Evolutionary conservation across 75 land plant genomes (phyloP).

Genomic region (Azolla pinnata): DNA sequence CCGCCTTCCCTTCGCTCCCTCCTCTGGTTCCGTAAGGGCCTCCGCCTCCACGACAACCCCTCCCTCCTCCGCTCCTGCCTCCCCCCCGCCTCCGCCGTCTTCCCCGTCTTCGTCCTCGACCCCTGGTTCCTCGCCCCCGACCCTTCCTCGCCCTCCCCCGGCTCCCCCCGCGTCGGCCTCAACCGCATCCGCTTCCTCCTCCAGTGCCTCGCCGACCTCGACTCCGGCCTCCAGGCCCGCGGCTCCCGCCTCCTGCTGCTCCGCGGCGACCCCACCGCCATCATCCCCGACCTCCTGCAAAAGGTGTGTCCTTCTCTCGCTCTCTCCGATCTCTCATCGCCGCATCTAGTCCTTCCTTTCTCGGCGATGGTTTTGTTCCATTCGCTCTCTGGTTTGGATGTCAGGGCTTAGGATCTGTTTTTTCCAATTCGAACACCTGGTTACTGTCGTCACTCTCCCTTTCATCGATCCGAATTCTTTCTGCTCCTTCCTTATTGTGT

Average conservation of each 20-base stretch:
- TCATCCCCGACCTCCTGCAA: conserved; percentile 41
- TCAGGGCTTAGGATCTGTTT: too few relatives aligned
- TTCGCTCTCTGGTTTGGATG: too few relatives aligned
- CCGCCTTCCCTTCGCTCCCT: conserved; percentile 33
- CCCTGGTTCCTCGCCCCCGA: conserved; percentile 73
- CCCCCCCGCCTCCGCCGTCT: conserved; percentile 31
- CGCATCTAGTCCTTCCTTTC: too few relatives aligned
- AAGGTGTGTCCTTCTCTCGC: too few relatives aligned
- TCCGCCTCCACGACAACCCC: conserved; percentile 83
- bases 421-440: too few relatives aligned
- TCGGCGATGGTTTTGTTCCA: too few relatives aligned
- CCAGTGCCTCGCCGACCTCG: conserved; percentile 63
- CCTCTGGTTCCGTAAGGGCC: conserved; percentile 82
- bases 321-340: too few relatives aligned
- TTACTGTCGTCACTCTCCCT: too few relatives aligned
- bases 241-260: conserved; percentile 67
- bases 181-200: conserved; percentile 73
- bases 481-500: too few relatives aligned
- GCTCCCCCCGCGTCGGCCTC: conserved; percentile 57
- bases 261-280: conserved; percentile 54
- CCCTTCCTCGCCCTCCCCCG: conserved; percentile 60
- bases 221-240: conserved; percentile 33
- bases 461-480: too few relatives aligned
- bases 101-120: conserved; percentile 82
- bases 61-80: conserved; percentile 57